Percentiles rank a stretch among this genome's conserved stretches.
phyloP scores from a whole-genome alignment of 345 rosid genomes.

The Carallia pectinifolia region DNA sequence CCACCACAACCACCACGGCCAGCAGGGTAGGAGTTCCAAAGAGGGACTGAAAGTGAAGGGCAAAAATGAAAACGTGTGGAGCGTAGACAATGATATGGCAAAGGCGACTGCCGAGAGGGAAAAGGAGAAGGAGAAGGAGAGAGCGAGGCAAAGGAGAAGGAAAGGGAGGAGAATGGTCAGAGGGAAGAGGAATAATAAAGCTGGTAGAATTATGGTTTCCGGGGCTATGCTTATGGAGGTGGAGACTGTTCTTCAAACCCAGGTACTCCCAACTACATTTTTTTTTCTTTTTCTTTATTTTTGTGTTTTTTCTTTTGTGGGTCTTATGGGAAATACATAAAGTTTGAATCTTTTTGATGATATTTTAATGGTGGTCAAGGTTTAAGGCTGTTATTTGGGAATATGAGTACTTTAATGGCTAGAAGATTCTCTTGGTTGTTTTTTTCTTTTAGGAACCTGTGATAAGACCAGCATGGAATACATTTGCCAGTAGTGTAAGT shows the following conservation, averaged over 20 bases:
- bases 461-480: constrained; percentile 75
- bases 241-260: constrained; percentile 87
- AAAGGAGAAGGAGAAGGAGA: constrained; percentile 31
- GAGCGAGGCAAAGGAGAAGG: constrained; percentile 34
- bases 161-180: constrained; percentile 45
- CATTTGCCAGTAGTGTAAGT: constrained; percentile 87
- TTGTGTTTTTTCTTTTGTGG: not conserved
- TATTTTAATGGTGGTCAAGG: not conserved
- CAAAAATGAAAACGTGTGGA: constrained; percentile 72
- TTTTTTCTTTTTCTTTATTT: not conserved
- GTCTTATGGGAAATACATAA: not conserved
- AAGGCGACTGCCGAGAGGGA: constrained; percentile 24
- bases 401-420: no score
- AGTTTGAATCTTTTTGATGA: not conserved
- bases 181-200: constrained; percentile 38
- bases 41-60: constrained; percentile 44
- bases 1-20: not conserved
- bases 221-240: constrained; percentile 69
- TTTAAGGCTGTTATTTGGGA: no score
- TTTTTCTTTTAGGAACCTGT: constrained; percentile 68
- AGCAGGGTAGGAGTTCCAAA: constrained; percentile 12
- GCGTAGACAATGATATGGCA: constrained; percentile 69
- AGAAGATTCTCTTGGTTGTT: not conserved
- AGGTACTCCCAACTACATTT: constrained; percentile 38
- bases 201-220: constrained; percentile 52